Evolutionary conservation across 139 green algal species (phyloP).

Genomic region (Micractinium conductrix): DNA sequence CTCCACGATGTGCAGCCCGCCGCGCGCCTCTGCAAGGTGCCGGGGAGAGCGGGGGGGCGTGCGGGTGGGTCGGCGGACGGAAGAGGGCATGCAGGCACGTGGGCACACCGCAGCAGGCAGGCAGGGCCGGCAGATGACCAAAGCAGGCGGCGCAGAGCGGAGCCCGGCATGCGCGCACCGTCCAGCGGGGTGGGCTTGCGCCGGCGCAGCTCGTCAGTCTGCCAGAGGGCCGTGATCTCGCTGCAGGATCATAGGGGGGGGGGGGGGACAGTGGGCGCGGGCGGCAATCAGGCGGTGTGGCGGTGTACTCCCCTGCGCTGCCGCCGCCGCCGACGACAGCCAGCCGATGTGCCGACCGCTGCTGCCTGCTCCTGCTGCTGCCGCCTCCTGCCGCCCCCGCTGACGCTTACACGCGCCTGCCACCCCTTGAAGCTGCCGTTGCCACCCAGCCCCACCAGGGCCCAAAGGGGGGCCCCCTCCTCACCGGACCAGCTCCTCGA

Average conservation of each 20-base stretch:
- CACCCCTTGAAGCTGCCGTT: no score
- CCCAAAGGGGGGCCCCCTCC: not conserved
- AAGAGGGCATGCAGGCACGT: not conserved
- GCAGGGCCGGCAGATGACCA: not conserved
- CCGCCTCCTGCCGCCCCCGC: no score
- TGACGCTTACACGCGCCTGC: no score
- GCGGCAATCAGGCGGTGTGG: no score
- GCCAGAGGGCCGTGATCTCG: slow-evolving; percentile 89
- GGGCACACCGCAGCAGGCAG: not conserved
- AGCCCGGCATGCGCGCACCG: slow-evolving; percentile 45
- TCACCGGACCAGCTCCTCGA: slow-evolving; percentile 66
- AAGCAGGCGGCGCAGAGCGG: not conserved
- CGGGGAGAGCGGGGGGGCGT: not conserved
- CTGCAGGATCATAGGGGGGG: slow-evolving; percentile 21
- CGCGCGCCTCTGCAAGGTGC: slow-evolving; percentile 81
- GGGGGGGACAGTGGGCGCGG: no score
- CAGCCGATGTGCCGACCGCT: no score
- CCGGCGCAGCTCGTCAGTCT: slow-evolving; percentile 95
- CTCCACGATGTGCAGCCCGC: slow-evolving; percentile 94
- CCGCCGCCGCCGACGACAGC: no score
- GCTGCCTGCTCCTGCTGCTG: no score
- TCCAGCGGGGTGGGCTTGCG: slow-evolving; percentile 91
- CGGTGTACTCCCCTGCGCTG: no score
- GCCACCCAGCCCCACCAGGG: not conserved
- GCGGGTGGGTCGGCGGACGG: no score